phyloP scores from a whole-genome alignment of 164 flowering plant genomes.

The Aristolochia californica region DNA sequence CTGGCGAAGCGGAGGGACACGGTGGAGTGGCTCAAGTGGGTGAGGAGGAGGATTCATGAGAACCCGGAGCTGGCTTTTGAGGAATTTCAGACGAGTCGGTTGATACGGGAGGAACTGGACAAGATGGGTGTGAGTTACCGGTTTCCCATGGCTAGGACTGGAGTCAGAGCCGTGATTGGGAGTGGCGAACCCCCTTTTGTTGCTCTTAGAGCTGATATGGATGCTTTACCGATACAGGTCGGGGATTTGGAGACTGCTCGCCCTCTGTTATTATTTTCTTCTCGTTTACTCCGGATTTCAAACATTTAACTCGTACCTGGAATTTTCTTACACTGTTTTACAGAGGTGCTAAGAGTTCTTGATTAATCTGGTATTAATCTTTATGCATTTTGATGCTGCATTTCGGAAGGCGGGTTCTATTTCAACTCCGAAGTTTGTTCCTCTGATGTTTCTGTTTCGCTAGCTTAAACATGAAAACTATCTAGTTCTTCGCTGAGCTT shows the following conservation, averaged over 20 bases:
- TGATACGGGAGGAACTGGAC: constrained; percentile 50
- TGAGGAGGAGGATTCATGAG: constrained; percentile 50
- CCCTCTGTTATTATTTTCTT: neutral
- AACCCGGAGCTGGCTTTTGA: constrained; percentile 66
- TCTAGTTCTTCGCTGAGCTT: too few relatives aligned
- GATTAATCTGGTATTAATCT: too few relatives aligned
- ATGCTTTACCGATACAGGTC: constrained; percentile 91
- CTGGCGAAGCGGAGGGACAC: constrained; percentile 13
- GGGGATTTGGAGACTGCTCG: neutral
- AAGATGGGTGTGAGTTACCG: constrained; percentile 33
- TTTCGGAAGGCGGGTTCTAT: too few relatives aligned
- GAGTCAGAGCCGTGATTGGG: constrained; percentile 53
- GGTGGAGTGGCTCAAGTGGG: constrained; percentile 37
- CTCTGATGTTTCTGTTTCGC: too few relatives aligned
- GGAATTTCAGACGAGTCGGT: constrained; percentile 45
- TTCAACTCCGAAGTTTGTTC: too few relatives aligned
- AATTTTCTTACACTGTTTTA: too few relatives aligned
- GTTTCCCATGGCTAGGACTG: constrained; percentile 62
- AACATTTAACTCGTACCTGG: too few relatives aligned
- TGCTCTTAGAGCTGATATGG: constrained; percentile 90
- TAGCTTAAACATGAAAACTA: too few relatives aligned
- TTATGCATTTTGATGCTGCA: too few relatives aligned
- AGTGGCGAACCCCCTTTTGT: constrained; percentile 71
- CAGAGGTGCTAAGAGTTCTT: too few relatives aligned
- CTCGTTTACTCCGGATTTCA: neutral